Conservation (phyloP, 192 early-diverging fungal species). For the Coemansia sp. region DNA sequence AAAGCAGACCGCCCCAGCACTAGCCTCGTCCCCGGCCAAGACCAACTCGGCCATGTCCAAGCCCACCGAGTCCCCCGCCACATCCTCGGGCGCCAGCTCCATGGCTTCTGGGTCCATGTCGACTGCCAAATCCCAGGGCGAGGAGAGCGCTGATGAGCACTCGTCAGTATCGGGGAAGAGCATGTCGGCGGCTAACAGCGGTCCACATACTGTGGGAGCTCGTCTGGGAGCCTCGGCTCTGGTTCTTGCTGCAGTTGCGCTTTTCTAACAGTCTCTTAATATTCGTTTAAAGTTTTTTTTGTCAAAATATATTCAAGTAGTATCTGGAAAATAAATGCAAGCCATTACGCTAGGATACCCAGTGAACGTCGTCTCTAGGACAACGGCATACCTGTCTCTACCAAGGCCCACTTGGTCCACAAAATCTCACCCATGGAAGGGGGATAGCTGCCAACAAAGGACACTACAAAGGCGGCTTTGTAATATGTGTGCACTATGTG, state of each 20-base stretch:
- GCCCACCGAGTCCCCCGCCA: background rate
- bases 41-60: background rate
- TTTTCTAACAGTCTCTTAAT: background rate
- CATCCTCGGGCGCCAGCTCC: background rate
- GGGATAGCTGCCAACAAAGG: too few species aligned
- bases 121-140: constrained; percentile 10
- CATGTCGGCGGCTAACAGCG: background rate
- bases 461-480: too few species aligned
- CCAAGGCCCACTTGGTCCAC: too few species aligned
- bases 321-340: background rate
- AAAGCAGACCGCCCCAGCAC: background rate
- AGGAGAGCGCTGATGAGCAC: constrained; percentile 22
- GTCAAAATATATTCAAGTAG: background rate
- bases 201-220: background rate
- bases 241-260: background rate
- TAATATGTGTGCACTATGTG: too few species aligned
- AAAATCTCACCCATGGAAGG: too few species aligned
- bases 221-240: constrained; percentile 1
- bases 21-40: background rate
- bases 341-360: too few species aligned
- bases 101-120: background rate
- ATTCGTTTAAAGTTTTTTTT: background rate
- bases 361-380: too few species aligned
- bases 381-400: too few species aligned
- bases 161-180: background rate